Base-by-base conservation (phyloP, 2,329 filamentous ascomycete genomes). In the Aspergillus ochraceoroseus region DNA sequence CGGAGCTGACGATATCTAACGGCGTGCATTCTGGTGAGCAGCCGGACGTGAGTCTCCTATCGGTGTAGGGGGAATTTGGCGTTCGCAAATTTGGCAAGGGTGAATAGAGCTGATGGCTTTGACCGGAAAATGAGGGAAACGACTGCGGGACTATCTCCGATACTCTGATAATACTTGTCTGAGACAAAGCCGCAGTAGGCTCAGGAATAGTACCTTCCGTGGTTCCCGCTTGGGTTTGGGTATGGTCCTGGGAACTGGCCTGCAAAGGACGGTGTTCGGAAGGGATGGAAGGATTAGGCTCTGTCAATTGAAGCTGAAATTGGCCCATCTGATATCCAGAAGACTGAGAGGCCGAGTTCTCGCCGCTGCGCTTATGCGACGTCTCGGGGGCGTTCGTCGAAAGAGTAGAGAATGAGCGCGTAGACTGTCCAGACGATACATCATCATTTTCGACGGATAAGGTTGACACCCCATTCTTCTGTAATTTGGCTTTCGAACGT, bases 401-500 rank as follows among this genome's bases (percentile, higher is more conserved):
- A 15, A 38, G 26, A 11, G 34, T 32, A n/a, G 34, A 20, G 12
- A 26, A 35, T 12, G 32, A 20, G 28, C 39, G 23, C 23, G 47
- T 43, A 28, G 33, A 32, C n/a, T 46, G 47, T 11, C 33, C 28
- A 7, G 48, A 44, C 2, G 43, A 12, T 8, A 41, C 29, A 15
- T 44, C 45, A 0, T 41, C 33, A n/a, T 45, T 48, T 9, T 37
- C 14, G 29, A 40, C 38, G 2, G 43, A 46, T 9, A 27, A 13
- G 17, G 41, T 29, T 9, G 46, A 47, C 1, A 33, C 33, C 5
- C 30, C 30, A 22, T 49, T 46, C 36, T 54, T 51, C 25, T 49
- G 47, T 13, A 38, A 37, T 39, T 56, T 63, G 1, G 52, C 48
- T 49, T 64, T 65, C 3, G 62, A 63, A 11, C 62, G 58, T 47